These are phyloP conservation scores for Meyerozyma smithsonii DNA, from an alignment of 1,139 yeast species.

Conservation along the genomic window DNA sequence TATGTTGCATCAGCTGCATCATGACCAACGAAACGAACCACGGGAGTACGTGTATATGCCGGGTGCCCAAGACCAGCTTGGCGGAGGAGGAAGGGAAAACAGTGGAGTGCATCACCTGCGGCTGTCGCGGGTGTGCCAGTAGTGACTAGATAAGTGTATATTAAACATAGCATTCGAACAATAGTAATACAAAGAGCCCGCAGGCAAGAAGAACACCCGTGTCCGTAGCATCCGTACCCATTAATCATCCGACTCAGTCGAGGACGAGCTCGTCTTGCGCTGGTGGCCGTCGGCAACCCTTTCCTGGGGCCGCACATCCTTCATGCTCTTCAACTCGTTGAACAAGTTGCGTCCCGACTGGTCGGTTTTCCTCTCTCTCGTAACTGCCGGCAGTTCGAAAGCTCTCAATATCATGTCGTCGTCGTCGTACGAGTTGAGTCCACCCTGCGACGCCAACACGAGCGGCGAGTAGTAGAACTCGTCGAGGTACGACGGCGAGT, in stretches of 20 bases:
- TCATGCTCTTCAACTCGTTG: constrained; percentile 15
- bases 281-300: neutral
- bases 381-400: constrained; percentile 30
- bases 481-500: constrained; percentile 62
- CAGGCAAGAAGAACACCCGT: constrained; percentile 1
- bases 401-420: constrained; percentile 52
- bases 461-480: constrained; percentile 63
- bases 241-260: neutral
- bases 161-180: constrained; percentile 1
- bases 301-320: neutral
- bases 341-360: constrained; percentile 18
- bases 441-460: constrained; percentile 23
- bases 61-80: constrained; percentile 67
- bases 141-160: constrained; percentile 44
- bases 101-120: constrained; percentile 76
- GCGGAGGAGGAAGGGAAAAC: constrained; percentile 30
- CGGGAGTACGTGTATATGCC: constrained; percentile 72
- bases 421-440: constrained; percentile 43
- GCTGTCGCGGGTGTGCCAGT: constrained; percentile 85
- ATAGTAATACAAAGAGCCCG: constrained; percentile 3
- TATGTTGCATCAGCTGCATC: constrained; percentile 82
- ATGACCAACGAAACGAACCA: constrained; percentile 59
- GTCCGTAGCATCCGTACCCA: neutral
- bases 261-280: neutral
- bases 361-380: constrained; percentile 7